These are phyloP conservation scores for Picocystis salinarum DNA, from an alignment of 139 green algal species.

Conservation along the genomic window DNA sequence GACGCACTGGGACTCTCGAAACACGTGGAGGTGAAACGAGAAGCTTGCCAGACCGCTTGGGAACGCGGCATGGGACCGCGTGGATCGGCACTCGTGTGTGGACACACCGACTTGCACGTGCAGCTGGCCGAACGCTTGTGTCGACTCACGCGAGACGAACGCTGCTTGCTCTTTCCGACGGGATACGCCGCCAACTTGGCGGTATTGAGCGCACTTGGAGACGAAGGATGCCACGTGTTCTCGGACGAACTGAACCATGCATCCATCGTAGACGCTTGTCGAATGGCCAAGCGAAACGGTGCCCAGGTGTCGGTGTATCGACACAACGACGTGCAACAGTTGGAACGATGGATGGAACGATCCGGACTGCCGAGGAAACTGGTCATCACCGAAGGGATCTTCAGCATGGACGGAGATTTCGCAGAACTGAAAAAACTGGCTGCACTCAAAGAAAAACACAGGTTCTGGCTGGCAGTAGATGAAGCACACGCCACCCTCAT, in stretches of 20 bases:
- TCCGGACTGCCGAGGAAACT: slow-evolving; percentile 19
- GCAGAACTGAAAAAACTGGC: slow-evolving; percentile 54
- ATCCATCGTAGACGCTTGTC: slow-evolving; percentile 77
- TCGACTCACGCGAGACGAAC: slow-evolving; percentile 50
- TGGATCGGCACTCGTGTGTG: slow-evolving; percentile 53
- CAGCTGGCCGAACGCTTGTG: slow-evolving; percentile 65
- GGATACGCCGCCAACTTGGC: slow-evolving; percentile 82
- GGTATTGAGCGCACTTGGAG: slow-evolving; percentile 31
- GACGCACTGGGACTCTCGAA: too few relatives aligned
- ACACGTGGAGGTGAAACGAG: too few relatives aligned
- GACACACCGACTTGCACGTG: slow-evolving; percentile 56
- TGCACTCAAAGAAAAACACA: slow-evolving; percentile 29
- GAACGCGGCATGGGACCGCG: slow-evolving; percentile 47
- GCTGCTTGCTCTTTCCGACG: slow-evolving; percentile 60
- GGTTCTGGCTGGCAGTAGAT: slow-evolving; percentile 74
- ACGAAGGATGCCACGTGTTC: slow-evolving; percentile 23
- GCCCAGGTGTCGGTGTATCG: slow-evolving; percentile 34
- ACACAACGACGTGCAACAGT: slow-evolving; percentile 73
- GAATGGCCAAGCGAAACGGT: slow-evolving; percentile 27
- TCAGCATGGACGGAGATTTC: slow-evolving; percentile 90
- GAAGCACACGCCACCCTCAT: slow-evolving; percentile 92
- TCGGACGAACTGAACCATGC: slow-evolving; percentile 91
- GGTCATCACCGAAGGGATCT: slow-evolving; percentile 77
- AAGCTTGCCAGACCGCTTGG: too few relatives aligned
- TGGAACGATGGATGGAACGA: slow-evolving; percentile 38